Base-by-base conservation (phyloP, 768 basidiomycete genomes). In the Baorangia bicolor region DNA sequence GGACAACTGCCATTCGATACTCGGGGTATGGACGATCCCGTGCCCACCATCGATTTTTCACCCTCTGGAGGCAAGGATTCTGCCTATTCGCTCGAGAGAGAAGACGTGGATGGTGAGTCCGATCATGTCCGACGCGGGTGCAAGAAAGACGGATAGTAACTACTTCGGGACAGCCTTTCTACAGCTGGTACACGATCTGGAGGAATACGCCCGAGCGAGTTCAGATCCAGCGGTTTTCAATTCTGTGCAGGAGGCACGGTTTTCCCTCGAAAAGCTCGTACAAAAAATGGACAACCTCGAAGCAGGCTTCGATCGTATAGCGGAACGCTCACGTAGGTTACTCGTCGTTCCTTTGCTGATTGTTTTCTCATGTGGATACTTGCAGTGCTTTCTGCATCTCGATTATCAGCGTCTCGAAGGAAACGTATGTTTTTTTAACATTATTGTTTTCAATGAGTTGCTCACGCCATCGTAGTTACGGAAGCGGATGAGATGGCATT, bases 1-100 rank as follows among this genome's bases (percentile, higher is more conserved):
- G 90, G 90, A 0, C 87, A 92, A 61, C 77, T 98, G 6, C 97
- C 97, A 0, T 98, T 94, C 68, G 88, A 90, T 35, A 81, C 87
- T 4, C 77, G 79, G 47, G 90, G 89, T 4, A 83, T 97, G 83
- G 88, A 92, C 34, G 90, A 89, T 58, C 76, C 86, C 2, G 87
- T 90, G 4, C 91, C 91, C 0, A 78, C 77, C 7, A 82, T 94
- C 60, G 93, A 94, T 63, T 87, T 94, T 64, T 85, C 87, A 1
- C 86, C 90, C 0, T 78, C 79, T 1, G 88, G 87, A 37, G 82
- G 78, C 50, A 75, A 73, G 13, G 88, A 92, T 40, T 75, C 76
- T 0, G 69, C 79, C 0, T 90, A 93, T 68, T 79, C 84, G 0
- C 71, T 98, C 11, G 86, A 87, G 58, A 75, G 85, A 57, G 75